Evolutionary conservation across 139 green algal species (phyloP).

Genomic region (Asterochloris erici): DNA sequence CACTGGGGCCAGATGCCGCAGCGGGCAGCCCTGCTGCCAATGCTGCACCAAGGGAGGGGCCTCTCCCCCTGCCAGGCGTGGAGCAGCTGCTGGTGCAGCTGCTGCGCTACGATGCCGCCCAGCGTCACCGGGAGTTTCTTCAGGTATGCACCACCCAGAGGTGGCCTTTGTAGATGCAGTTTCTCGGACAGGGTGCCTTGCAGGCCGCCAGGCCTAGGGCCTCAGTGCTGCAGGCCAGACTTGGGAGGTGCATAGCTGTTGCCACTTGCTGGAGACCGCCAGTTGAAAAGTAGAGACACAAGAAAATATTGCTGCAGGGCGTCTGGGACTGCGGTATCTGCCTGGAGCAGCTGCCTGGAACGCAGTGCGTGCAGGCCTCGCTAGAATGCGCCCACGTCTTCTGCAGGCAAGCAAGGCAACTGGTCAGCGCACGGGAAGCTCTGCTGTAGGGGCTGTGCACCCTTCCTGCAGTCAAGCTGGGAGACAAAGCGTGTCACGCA

Average conservation of each 20-base stretch:
- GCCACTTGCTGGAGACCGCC: not conserved
- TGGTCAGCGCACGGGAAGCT: too few species aligned
- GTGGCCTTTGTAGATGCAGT: not conserved
- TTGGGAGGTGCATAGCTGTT: not conserved
- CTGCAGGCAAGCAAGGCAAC: slow-evolving; percentile 36
- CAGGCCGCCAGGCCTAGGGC: not conserved
- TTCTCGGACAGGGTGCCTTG: not conserved
- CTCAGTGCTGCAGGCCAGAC: not conserved
- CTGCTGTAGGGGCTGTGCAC: too few species aligned
- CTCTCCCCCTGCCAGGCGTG: not conserved
- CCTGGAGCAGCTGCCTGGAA: slow-evolving; percentile 59
- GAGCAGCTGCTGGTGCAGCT: slow-evolving; percentile 37
- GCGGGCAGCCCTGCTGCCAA: not conserved
- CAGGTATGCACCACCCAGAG: too few species aligned
- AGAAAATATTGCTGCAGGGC: not conserved
- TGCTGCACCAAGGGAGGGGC: not conserved
- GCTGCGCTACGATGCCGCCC: slow-evolving; percentile 32
- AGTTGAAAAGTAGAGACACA: not conserved
- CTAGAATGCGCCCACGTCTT: slow-evolving; percentile 67
- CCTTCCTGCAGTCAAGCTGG: too few species aligned
- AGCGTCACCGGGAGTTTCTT: not conserved
- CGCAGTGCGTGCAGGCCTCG: slow-evolving; percentile 47
- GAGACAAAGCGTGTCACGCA: too few species aligned
- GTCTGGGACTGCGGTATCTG: slow-evolving; percentile 56
- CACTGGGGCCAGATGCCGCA: not conserved